These are phyloP conservation scores for Aspergillus hortae DNA, from an alignment of 2,329 filamentous ascomycete genomes.

Conservation along the genomic window DNA sequence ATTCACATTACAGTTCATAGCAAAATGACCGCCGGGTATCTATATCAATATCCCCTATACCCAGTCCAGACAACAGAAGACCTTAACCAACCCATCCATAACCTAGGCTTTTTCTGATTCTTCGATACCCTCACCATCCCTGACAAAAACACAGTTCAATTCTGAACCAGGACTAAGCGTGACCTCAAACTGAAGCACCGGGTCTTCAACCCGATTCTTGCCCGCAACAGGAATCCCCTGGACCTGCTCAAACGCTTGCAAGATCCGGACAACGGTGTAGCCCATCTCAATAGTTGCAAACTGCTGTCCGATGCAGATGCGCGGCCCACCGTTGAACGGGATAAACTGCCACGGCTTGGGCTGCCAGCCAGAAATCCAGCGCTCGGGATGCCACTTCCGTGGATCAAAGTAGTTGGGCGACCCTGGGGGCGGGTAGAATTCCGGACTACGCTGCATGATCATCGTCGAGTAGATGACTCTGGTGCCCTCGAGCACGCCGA, in stretches of 20 bases:
- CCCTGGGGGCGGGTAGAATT: slow-evolving; percentile 46
- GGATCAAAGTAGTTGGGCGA: slow-evolving; percentile 39
- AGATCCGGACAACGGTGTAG: slow-evolving; percentile 44
- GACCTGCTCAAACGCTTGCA: slow-evolving; percentile 41
- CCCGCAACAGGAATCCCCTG: slow-evolving; percentile 29
- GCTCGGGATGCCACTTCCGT: slow-evolving; percentile 47
- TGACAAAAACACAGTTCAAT: slow-evolving; percentile 39
- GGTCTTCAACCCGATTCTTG: slow-evolving; percentile 33
- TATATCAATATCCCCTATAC: neutral
- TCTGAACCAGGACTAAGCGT: slow-evolving; percentile 36
- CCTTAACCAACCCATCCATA: neutral
- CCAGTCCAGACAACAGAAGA: neutral
- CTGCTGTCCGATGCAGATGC: slow-evolving; percentile 58
- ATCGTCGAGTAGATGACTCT: slow-evolving; percentile 51
- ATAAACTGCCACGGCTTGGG: slow-evolving; percentile 54
- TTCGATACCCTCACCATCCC: slow-evolving; percentile 5
- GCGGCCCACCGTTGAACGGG: slow-evolving; percentile 52
- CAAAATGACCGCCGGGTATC: too few species aligned
- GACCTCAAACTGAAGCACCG: slow-evolving; percentile 35
- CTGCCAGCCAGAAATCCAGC: slow-evolving; percentile 49
- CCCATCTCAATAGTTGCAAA: slow-evolving; percentile 59
- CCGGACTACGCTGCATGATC: slow-evolving; percentile 49
- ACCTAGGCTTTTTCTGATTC: neutral
- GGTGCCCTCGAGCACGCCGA: slow-evolving; percentile 48
- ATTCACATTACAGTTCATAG: too few species aligned